Conservation (phyloP, 192 early-diverging fungal species). For the Umbelopsis sp. region DNA sequence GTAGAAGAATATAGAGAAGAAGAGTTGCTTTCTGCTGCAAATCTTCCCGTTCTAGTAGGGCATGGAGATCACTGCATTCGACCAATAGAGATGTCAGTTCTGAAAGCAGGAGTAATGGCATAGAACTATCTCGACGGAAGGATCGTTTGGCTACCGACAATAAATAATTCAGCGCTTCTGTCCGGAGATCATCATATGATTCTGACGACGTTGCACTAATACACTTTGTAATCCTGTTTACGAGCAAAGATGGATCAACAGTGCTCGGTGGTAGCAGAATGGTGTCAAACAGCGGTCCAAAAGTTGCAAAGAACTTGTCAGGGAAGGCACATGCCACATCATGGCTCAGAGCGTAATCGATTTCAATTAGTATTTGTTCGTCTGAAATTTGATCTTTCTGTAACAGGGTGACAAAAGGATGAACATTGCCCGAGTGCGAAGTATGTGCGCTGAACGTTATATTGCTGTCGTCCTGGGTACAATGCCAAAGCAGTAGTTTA, state of each 20-base stretch:
- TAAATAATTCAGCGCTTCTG: constrained; percentile 16
- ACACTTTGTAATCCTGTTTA: constrained; percentile 11
- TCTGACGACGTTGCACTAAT: background rate
- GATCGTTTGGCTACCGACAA: constrained; percentile 11
- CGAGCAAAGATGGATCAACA: constrained; percentile 19
- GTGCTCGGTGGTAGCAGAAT: background rate
- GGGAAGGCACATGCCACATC: background rate
- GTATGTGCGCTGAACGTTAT: background rate
- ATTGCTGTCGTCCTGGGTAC: background rate
- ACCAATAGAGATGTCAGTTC: constrained; percentile 20
- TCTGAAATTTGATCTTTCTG: background rate
- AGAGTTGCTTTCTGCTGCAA: background rate
- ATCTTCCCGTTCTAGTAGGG: background rate
- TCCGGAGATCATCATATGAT: background rate
- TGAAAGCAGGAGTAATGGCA: background rate
- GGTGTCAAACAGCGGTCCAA: constrained; percentile 16
- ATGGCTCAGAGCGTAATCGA: background rate
- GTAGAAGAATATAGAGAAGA: constrained; percentile 22
- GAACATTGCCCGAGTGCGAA: background rate
- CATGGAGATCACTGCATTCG: constrained; percentile 15
- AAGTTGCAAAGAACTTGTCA: background rate
- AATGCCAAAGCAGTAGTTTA: background rate
- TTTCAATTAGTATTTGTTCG: background rate
- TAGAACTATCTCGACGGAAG: constrained; percentile 3
- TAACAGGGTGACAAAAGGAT: background rate